These are phyloP conservation scores for Bruguiera sexangula DNA, from an alignment of 345 rosid species.

Conservation along the genomic window DNA sequence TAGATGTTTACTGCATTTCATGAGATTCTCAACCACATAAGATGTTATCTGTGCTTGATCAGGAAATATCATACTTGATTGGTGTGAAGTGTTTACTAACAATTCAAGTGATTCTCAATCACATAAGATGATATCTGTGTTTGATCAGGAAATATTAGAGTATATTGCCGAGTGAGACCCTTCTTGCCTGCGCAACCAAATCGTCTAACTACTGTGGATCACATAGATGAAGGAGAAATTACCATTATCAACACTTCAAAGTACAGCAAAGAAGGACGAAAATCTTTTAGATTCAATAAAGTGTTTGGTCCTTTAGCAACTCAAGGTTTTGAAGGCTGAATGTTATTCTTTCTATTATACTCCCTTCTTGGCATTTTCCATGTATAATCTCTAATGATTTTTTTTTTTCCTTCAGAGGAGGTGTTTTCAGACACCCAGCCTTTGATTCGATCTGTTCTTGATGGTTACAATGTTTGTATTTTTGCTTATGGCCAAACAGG, in stretches of 20 bases:
- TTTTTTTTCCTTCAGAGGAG: constrained; percentile 22
- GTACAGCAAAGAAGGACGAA: constrained; percentile 32
- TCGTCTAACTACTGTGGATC: constrained; percentile 26
- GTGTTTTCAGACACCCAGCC: constrained; percentile 33
- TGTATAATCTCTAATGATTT: neutral
- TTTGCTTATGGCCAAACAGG: constrained; percentile 40
- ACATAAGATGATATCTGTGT: neutral
- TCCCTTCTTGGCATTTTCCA: neutral
- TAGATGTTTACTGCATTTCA: too few species aligned
- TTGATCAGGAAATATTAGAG: constrained; percentile 33
- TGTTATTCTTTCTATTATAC: neutral
- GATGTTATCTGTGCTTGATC: too few species aligned
- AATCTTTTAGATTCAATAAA: constrained; percentile 28
- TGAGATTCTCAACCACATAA: too few species aligned
- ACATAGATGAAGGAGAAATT: constrained; percentile 28
- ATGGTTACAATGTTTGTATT: constrained; percentile 34
- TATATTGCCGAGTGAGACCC: constrained; percentile 36
- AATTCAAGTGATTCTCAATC: neutral
- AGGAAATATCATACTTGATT: too few species aligned
- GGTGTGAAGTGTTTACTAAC: neutral
- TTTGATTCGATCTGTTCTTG: constrained; percentile 37
- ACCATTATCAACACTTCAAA: constrained; percentile 26
- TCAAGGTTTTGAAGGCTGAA: constrained; percentile 23
- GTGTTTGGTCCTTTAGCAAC: constrained; percentile 28
- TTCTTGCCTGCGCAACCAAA: constrained; percentile 30